A percentile compares a stretch with the other conserved stretches of the same genome.
Evolutionary conservation across 2,329 filamentous ascomycete genomes (phyloP).

Genomic region (Aspergillus ochraceoroseus): DNA sequence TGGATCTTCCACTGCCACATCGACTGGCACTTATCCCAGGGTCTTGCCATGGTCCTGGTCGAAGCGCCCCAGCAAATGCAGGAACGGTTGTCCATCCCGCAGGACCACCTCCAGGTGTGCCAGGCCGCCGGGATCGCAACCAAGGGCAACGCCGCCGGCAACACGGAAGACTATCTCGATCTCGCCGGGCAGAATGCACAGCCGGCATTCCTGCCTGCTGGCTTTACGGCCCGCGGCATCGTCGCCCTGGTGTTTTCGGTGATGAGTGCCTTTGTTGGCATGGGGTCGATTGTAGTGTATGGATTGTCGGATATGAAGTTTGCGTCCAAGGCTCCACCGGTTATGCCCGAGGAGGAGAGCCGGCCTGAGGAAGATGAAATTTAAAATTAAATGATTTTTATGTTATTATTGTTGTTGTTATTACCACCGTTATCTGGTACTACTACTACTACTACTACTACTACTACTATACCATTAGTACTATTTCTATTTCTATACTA

Average conservation of each 20-base stretch:
- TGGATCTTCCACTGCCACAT: constrained; percentile 79
- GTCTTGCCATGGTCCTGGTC: constrained; percentile 61
- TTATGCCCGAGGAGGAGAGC: too few species aligned
- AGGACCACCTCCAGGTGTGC: constrained; percentile 58
- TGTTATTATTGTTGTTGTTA: too few species aligned
- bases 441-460: too few species aligned
- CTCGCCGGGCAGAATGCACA: constrained; percentile 57
- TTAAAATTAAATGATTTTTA: too few species aligned
- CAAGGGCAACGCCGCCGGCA: constrained; percentile 69
- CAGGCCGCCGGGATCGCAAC: constrained; percentile 48
- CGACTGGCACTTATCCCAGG: constrained; percentile 67
- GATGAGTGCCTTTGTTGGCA: constrained; percentile 63
- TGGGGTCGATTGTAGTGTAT: constrained; percentile 53
- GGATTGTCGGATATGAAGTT: too few species aligned
- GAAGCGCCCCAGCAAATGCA: constrained; percentile 62
- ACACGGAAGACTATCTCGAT: constrained; percentile 60
- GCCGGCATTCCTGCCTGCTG: constrained; percentile 56
- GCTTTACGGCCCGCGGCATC: constrained; percentile 67
- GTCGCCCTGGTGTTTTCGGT: constrained; percentile 70
- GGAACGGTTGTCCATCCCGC: constrained; percentile 55
- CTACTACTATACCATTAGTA: too few species aligned
- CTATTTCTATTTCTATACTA: too few species aligned
- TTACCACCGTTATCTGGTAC: too few species aligned
- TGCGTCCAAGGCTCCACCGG: too few species aligned
- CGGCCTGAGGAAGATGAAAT: too few species aligned